Base-by-base conservation (phyloP, 108 stramenopile genomes). In the Nannochloropsis oceanica region DNA sequence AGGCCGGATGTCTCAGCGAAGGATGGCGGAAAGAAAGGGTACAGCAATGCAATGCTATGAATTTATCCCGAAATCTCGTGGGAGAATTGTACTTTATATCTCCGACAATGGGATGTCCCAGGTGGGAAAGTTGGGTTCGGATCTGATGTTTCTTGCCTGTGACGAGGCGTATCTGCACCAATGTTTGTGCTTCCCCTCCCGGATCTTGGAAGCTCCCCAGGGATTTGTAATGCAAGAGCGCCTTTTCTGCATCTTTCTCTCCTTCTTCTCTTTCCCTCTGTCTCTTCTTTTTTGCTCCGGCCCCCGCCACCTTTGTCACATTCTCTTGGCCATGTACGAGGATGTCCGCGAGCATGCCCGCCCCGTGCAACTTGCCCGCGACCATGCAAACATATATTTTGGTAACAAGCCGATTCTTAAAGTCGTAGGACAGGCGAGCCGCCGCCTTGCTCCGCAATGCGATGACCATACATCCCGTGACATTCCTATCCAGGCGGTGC, bases 91-190 rank as follows among this genome's bases (percentile, higher is more conserved):
- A 91, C 8, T 90, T 90, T 0, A 80, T 25, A 73, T 91, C 91
- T 25, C 91, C 91, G 25, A 90, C 81, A 14, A 91, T 46, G 18
- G 91, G 88, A 43, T 88, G 85, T 12, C 89, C 89, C 82, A 87
- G 83, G 13, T 84, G 84, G 24, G 91, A 43, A 18, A 91, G 91
- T 85, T 91, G 91, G 12, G 87, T 87, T 43, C 91, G 87, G 44
- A 91, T 91, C 85, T 91, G 91, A 59, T 91, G 91, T 84, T 91
- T 91, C 20, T 90, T 85, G 26, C 91, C 91, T 26, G 91, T 90
- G 80, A 80, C 20, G 8, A 90, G 85, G 44, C 79, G 88, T 42
- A 91, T 81, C 8, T 87, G 44, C 13, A 91, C 26, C 14, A 91
- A 20, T 34, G 91, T 91, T 42, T 86, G 91, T 34, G 85, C 42